Evolutionary conservation across 1,284 basidiomycete species (phyloP).

Genomic region (Ceratobasidium sp.): DNA sequence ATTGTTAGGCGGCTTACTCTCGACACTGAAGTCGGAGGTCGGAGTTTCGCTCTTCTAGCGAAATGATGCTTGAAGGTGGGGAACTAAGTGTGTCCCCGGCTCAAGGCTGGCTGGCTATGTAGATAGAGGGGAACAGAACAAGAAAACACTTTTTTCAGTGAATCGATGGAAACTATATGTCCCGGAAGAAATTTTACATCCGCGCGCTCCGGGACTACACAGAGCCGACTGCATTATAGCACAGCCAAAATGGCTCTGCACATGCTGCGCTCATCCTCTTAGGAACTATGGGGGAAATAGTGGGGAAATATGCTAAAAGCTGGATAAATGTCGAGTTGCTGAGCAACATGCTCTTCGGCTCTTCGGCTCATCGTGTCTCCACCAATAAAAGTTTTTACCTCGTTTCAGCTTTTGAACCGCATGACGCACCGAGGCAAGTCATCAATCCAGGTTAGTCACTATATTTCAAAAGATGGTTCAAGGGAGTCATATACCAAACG

Average conservation of each 20-base stretch:
- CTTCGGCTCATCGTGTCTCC: neutral
- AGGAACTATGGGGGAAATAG: neutral
- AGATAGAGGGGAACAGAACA: slow-evolving; percentile 4
- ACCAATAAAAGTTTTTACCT: neutral
- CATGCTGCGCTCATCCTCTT: neutral
- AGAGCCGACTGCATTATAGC: slow-evolving; percentile 2
- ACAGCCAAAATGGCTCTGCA: slow-evolving; percentile 23
- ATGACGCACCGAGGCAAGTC: slow-evolving; percentile 26
- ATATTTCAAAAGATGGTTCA: neutral
- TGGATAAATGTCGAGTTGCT: neutral
- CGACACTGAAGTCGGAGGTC: slow-evolving; percentile 85
- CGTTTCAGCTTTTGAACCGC: neutral
- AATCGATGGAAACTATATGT: slow-evolving; percentile 9
- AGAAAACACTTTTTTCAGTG: neutral
- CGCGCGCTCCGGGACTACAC: slow-evolving; percentile 16
- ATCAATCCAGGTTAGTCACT: neutral
- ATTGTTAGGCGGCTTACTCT: slow-evolving; percentile 63
- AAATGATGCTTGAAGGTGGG: slow-evolving; percentile 44
- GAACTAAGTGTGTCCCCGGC: slow-evolving; percentile 18
- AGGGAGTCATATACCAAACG: neutral
- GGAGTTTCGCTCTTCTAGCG: slow-evolving; percentile 58
- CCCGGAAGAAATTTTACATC: slow-evolving; percentile 23
- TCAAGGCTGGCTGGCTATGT: neutral
- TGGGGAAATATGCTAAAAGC: neutral
- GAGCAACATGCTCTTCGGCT: neutral